phyloP scores from a whole-genome alignment of 2,329 filamentous ascomycete species.

The Magnaporthiopsis rhizophila region DNA sequence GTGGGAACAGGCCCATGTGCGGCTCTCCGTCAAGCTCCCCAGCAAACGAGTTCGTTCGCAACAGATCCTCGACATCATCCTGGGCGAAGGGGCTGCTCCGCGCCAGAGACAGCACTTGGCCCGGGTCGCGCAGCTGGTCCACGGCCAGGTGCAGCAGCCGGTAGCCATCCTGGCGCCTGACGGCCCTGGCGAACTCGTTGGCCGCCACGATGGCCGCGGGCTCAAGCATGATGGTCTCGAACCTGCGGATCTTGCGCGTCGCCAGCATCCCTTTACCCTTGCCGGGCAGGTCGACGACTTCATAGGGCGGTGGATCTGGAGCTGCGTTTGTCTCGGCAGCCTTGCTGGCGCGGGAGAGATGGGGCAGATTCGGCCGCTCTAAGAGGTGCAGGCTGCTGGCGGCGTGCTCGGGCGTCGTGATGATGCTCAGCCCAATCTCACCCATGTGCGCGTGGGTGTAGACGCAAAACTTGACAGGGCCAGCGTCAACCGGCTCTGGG shows the following conservation, averaged over 20 bases:
- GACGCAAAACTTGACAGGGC: conserved; percentile 17
- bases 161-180: conserved; percentile 21
- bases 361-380: conserved; percentile 15
- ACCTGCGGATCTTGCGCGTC: conserved; percentile 21
- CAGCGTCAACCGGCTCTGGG: background rate
- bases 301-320: conserved; percentile 13
- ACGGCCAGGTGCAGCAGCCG: conserved; percentile 20
- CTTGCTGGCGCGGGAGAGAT: background rate
- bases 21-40: conserved; percentile 17
- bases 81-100: conserved; percentile 19
- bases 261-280: conserved; percentile 28
- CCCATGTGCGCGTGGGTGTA: conserved; percentile 21
- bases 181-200: conserved; percentile 19
- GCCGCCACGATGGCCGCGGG: conserved; percentile 24
- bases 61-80: conserved; percentile 24
- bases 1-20: conserved; percentile 13
- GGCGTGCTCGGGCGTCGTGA: conserved; percentile 26
- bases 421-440: conserved; percentile 23
- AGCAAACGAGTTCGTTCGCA: conserved; percentile 26
- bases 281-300: conserved; percentile 22
- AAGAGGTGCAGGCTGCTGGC: conserved; percentile 21
- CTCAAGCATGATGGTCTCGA: conserved; percentile 33
- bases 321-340: background rate
- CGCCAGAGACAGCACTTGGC: conserved; percentile 19
- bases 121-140: conserved; percentile 20